Base-by-base conservation (phyloP, 1,284 basidiomycete species). In the Spongispora temasekensis region DNA sequence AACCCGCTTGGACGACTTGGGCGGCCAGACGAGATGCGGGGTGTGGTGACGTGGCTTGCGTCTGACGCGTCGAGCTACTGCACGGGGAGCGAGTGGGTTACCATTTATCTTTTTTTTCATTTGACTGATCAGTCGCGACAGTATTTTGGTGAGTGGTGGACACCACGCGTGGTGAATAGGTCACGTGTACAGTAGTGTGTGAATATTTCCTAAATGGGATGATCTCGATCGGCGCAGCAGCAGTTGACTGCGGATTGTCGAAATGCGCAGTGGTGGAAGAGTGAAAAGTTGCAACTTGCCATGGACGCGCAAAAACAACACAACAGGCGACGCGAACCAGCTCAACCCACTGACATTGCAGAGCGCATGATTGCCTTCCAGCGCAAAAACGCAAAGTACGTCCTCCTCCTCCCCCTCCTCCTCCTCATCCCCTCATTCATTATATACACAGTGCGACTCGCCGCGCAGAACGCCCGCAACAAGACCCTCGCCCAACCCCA, bases 1-100 rank as follows among this genome's bases (percentile, higher is more conserved):
- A 93, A 92, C 71, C 92, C 91, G 1, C 77, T 93, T 64, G 89
- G 89, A 5, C 81, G 92, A 21, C 81, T 93, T 28, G 91, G 91
- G 34, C 78, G 89, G 15, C 83, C 88, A 0, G 89, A 93, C 69
- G 91, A 94, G 73, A 73, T 93, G 68, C 81, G 91, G 6, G 91
- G 91, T n/a, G 90, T 90, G 0, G 80, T 87, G 46, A 78, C 85
- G 13, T 93, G 91, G 91, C 78, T 93, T n/a, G 90, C 90, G 42
- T 89, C 87, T 61, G 89, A 90, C 62, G 88, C 89, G 48, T 90
- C 87, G 5, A 89, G 82, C 42, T 91, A 87, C 70, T 91, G 89
- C 67, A 91, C 89, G 0, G 89, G 89, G 0, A 84, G 83, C 88
- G 87, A 91, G 89, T 90, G 69, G 67, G 87, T 87, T 21, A 6